phyloP scores from a whole-genome alignment of 1,284 basidiomycete species.

The Tausonia pullulans region DNA sequence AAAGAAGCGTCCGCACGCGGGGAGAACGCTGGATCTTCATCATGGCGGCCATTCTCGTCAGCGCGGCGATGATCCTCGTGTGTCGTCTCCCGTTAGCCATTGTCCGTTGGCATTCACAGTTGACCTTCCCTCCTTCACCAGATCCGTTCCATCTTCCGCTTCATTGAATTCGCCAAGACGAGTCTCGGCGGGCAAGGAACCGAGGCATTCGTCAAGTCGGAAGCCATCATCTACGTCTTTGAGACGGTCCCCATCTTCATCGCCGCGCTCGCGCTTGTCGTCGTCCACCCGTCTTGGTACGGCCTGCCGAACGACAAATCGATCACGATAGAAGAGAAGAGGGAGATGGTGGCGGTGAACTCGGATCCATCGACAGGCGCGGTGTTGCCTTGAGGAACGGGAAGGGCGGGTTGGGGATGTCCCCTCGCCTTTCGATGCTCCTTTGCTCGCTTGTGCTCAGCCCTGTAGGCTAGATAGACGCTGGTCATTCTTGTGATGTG shows the following conservation, averaged over 20 bases:
- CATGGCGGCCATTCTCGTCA: not conserved
- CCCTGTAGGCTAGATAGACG: too few relatives aligned
- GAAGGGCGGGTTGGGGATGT: too few relatives aligned
- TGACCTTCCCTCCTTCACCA: not conserved
- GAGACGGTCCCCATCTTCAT: slow-evolving; percentile 5
- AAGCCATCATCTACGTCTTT: slow-evolving; percentile 6
- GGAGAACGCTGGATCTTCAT: not conserved
- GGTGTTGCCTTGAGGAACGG: not conserved
- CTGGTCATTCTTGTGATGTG: too few relatives aligned
- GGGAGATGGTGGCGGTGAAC: too few relatives aligned
- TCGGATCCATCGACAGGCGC: too few relatives aligned
- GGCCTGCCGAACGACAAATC: slow-evolving; percentile 6
- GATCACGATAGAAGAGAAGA: not conserved
- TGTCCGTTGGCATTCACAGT: not conserved
- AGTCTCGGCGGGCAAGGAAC: not conserved
- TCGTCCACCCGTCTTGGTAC: slow-evolving; percentile 5
- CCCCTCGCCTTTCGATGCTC: too few relatives aligned
- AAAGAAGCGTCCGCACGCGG: not conserved
- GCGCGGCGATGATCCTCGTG: not conserved
- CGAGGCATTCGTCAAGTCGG: not conserved
- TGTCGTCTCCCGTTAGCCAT: not conserved
- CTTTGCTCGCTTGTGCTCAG: too few relatives aligned
- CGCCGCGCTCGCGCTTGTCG: not conserved
- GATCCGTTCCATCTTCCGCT: not conserved
- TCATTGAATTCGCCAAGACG: slow-evolving; percentile 8